Evolutionary conservation across 2,329 filamentous ascomycete genomes (phyloP).

Genomic region (Aspergillus melleus): DNA sequence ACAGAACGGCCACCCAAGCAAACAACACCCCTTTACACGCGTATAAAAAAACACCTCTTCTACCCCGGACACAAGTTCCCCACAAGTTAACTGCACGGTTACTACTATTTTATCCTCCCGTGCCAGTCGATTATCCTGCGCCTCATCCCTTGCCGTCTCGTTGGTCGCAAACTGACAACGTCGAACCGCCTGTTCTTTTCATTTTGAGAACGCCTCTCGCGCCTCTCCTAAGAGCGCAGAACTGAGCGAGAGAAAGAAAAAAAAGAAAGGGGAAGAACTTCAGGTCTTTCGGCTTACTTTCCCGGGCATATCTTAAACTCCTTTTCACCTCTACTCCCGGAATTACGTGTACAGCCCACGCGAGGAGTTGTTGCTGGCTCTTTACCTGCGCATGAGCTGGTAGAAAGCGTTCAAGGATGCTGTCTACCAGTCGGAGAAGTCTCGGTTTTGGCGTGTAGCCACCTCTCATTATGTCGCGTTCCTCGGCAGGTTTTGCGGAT

Average conservation of each 20-base stretch:
- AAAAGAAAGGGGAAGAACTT: neutral
- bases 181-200: neutral
- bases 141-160: neutral
- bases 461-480: conserved; percentile 71
- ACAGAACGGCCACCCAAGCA: neutral
- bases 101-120: neutral
- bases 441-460: conserved; percentile 43
- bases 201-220: neutral
- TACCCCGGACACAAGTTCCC: neutral
- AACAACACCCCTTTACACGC: neutral
- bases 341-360: conserved; percentile 10
- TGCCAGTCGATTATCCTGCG: neutral
- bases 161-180: neutral
- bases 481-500: conserved; percentile 77
- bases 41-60: neutral
- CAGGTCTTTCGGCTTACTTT: neutral
- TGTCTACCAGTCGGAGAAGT: conserved; percentile 34
- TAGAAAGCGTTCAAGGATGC: conserved; percentile 38
- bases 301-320: neutral
- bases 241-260: neutral
- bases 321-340: neutral
- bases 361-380: conserved; percentile 21
- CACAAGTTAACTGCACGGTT: neutral
- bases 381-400: conserved; percentile 22
- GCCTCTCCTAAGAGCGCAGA: neutral